Evolutionary conservation across 202 grass and related monocot species (phyloP).

Genomic region (Brachypodium distachyon): DNA sequence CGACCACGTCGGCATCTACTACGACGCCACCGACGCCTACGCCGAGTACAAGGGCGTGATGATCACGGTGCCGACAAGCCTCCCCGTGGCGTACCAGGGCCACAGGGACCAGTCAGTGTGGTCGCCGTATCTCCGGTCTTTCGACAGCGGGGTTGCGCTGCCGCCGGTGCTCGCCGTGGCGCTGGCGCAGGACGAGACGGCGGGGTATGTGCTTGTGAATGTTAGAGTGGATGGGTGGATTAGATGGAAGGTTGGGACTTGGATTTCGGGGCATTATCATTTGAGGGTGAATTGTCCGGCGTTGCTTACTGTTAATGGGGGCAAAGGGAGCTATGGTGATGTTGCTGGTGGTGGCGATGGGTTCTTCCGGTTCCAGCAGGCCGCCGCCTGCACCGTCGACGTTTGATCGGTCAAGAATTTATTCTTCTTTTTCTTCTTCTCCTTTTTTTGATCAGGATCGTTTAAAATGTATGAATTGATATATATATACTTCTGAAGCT

Average conservation of each 20-base stretch:
- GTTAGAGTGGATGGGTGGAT: constrained; percentile 44
- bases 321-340: constrained; percentile 16
- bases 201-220: constrained; percentile 57
- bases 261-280: constrained; percentile 72
- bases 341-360: constrained; percentile 13
- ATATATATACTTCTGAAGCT: too few relatives aligned
- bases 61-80: constrained; percentile 54
- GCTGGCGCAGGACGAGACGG: constrained; percentile 49
- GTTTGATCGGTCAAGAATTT: neutral
- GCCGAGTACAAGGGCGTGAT: constrained; percentile 50
- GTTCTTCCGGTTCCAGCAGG: constrained; percentile 40
- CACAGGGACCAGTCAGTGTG: constrained; percentile 43
- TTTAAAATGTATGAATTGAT: neutral
- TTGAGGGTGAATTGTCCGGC: constrained; percentile 74
- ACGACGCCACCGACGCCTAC: constrained; percentile 56
- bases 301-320: constrained; percentile 54
- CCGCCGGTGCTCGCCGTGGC: constrained; percentile 27
- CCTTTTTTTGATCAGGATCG: neutral
- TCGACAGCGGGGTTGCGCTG: constrained; percentile 34
- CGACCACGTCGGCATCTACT: constrained; percentile 57
- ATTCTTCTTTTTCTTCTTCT: neutral
- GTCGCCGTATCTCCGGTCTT: constrained; percentile 38
- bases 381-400: constrained; percentile 48
- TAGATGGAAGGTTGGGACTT: constrained; percentile 71
- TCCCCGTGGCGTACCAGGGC: constrained; percentile 60